Evolutionary conservation across 768 basidiomycete genomes (phyloP).

Genomic region (Imleria badia): DNA sequence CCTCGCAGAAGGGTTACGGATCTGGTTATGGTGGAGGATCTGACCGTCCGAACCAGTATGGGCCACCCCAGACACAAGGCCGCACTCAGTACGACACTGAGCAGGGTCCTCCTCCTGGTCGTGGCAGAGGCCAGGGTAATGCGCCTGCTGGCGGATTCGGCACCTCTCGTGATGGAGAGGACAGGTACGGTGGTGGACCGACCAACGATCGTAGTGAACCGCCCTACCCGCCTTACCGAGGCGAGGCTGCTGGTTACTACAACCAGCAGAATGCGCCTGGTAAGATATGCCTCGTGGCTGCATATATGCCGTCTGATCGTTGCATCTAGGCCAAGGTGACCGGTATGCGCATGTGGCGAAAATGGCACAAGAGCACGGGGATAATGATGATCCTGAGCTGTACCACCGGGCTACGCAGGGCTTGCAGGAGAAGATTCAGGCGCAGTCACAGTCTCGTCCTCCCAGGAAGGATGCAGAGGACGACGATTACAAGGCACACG

Average conservation of each 20-base stretch:
- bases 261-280: conserved; percentile 4
- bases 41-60: conserved; percentile 15
- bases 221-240: too few species aligned
- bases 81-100: conserved; percentile 8
- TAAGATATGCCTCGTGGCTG: not conserved
- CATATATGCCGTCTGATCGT: conserved; percentile 1
- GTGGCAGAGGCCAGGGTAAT: conserved; percentile 3
- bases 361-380: conserved; percentile 17
- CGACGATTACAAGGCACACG: conserved; percentile 17
- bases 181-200: conserved; percentile 1
- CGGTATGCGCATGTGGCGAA: conserved; percentile 17
- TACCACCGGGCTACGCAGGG: conserved; percentile 25
- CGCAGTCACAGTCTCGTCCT: conserved; percentile 8
- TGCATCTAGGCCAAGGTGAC: conserved; percentile 16
- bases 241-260: conserved; percentile 23
- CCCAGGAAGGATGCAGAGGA: conserved; percentile 2
- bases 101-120: not conserved
- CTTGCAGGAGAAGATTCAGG: conserved; percentile 22
- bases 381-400: conserved; percentile 17
- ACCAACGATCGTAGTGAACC: conserved; percentile 1
- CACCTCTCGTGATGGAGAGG: conserved; percentile 10
- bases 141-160: conserved; percentile 20
- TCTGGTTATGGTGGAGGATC: conserved; percentile 6
- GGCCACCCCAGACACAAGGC: conserved; percentile 3
- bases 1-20: conserved; percentile 1